These are phyloP conservation scores for Amanita exitialis DNA, from an alignment of 768 basidiomycete genomes.

Conservation along the genomic window DNA sequence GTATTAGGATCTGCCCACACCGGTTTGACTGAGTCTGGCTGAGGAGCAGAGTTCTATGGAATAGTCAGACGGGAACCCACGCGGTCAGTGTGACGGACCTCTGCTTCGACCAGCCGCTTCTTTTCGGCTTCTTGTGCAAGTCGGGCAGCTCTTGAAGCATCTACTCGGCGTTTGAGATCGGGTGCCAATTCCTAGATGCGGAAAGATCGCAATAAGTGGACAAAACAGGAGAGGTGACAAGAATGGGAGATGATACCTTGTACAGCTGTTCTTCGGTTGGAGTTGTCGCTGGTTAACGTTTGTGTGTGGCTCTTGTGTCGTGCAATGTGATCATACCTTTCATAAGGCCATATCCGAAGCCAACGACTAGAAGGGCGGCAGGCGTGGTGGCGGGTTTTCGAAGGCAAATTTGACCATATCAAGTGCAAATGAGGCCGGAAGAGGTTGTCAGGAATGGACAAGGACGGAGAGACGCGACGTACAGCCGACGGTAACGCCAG, in stretches of 20 bases:
- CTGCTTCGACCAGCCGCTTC: slow-evolving; percentile 39
- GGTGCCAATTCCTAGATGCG: slow-evolving; percentile 47
- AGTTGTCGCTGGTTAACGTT: slow-evolving; percentile 37
- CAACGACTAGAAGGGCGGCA: slow-evolving; percentile 30
- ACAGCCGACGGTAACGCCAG: slow-evolving; percentile 35
- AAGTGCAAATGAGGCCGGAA: neutral
- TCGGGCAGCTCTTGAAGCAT: slow-evolving; percentile 43
- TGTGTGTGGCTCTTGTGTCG: slow-evolving; percentile 7
- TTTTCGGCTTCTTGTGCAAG: slow-evolving; percentile 43
- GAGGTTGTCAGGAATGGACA: slow-evolving; percentile 1
- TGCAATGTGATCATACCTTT: slow-evolving; percentile 30
- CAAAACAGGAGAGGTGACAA: slow-evolving; percentile 3
- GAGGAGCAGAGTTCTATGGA: neutral
- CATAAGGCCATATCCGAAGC: slow-evolving; percentile 49
- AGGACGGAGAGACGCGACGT: slow-evolving; percentile 19
- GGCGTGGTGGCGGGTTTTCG: neutral
- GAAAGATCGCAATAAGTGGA: neutral
- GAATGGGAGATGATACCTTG: slow-evolving; percentile 24
- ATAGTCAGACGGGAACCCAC: neutral
- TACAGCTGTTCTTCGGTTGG: slow-evolving; percentile 46
- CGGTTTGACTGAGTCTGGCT: slow-evolving; percentile 19
- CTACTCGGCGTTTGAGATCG: slow-evolving; percentile 53
- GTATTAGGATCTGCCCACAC: slow-evolving; percentile 19
- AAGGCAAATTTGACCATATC: neutral
- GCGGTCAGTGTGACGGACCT: slow-evolving; percentile 26